Percentiles rank a stretch among this genome's conserved stretches.
Conservation (phyloP, 2,329 filamentous ascomycete species). For the Colletotrichum magnum region DNA sequence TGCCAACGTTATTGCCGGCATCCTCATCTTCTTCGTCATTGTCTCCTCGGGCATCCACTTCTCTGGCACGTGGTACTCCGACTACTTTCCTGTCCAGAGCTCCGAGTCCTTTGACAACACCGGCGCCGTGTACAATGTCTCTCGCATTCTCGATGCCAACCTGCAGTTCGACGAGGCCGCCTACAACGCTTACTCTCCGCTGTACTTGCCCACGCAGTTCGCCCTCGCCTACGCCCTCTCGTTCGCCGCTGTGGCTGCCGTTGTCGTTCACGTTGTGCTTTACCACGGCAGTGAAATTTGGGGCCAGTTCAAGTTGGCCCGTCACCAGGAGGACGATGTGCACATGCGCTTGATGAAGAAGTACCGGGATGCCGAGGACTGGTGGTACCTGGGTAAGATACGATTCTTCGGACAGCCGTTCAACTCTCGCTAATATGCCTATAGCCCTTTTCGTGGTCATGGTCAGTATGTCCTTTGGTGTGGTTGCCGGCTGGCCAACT, state of each 20-base stretch:
- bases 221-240: slow-evolving; percentile 73
- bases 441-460: slow-evolving; percentile 65
- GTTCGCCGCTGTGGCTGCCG: slow-evolving; percentile 76
- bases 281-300: slow-evolving; percentile 71
- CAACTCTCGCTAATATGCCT: slow-evolving; percentile 9
- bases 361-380: slow-evolving; percentile 71
- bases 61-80: slow-evolving; percentile 68
- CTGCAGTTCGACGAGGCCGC: slow-evolving; percentile 71
- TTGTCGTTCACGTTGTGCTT: slow-evolving; percentile 68
- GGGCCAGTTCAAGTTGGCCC: slow-evolving; percentile 67
- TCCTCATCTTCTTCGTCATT: slow-evolving; percentile 65
- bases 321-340: slow-evolving; percentile 70
- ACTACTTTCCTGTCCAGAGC: slow-evolving; percentile 74
- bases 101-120: slow-evolving; percentile 76
- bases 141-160: slow-evolving; percentile 69
- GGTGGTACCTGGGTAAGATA: slow-evolving; percentile 69
- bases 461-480: slow-evolving; percentile 68
- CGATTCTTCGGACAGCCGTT: not conserved
- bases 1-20: slow-evolving; percentile 69
- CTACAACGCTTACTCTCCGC: slow-evolving; percentile 75
- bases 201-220: slow-evolving; percentile 75
- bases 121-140: slow-evolving; percentile 71
- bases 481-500: slow-evolving; percentile 69
- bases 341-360: slow-evolving; percentile 75
- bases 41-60: slow-evolving; percentile 73